A percentile compares a stretch with the other conserved stretches of the same genome.
phyloP scores from a whole-genome alignment of 371 early-diverging fungal genomes.

The Mucor mucedo region DNA sequence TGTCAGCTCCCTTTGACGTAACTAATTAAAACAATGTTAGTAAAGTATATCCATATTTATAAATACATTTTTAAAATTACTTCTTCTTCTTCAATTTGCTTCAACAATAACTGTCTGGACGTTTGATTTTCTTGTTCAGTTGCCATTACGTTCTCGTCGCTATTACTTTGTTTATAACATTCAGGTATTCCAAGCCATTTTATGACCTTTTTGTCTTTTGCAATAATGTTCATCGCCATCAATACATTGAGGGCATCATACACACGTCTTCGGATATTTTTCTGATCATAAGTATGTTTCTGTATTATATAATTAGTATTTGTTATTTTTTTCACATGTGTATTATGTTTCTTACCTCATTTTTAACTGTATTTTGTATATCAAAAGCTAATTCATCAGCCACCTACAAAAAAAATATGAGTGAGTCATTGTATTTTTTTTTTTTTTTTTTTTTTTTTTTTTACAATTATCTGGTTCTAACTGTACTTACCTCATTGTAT shows the following conservation, averaged over 20 bases:
- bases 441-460: slow-evolving; percentile 5
- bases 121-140: not conserved
- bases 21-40: not conserved
- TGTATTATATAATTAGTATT: slow-evolving; percentile 9
- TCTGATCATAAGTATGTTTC: slow-evolving; percentile 59
- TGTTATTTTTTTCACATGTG: not conserved
- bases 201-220: slow-evolving; percentile 72
- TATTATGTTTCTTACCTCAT: not conserved
- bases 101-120: slow-evolving; percentile 5
- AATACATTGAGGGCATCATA: slow-evolving; percentile 84
- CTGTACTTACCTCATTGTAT: slow-evolving; percentile 58
- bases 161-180: slow-evolving; percentile 21
- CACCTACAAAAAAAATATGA: slow-evolving; percentile 17
- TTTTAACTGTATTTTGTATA: slow-evolving; percentile 24
- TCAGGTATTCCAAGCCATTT: slow-evolving; percentile 69
- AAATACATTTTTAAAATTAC: not conserved
- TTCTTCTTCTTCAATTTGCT: slow-evolving; percentile 25
- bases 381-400: slow-evolving; percentile 36
- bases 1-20: slow-evolving; percentile 15
- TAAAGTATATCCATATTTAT: not conserved
- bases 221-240: slow-evolving; percentile 75
- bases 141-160: not conserved
- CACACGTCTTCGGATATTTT: slow-evolving; percentile 80
- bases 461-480: not conserved
- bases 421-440: not conserved